Evolutionary conservation across 2,329 filamentous ascomycete genomes (phyloP).

Genomic region (Blastomyces parvus): DNA sequence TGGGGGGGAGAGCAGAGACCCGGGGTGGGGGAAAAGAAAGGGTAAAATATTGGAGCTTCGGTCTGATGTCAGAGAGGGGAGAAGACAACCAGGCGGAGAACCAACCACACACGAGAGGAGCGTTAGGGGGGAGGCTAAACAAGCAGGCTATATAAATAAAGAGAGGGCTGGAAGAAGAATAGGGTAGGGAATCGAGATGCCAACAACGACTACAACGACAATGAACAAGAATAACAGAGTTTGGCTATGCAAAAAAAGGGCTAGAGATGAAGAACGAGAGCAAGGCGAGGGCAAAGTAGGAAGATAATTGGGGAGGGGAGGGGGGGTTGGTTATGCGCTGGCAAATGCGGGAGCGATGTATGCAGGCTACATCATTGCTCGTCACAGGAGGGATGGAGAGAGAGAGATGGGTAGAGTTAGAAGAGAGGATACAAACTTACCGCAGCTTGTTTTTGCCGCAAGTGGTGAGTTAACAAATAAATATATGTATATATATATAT

Average conservation of each 20-base stretch:
- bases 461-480: too few species aligned
- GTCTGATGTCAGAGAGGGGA: constrained; percentile 3
- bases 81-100: background rate
- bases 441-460: background rate
- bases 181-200: background rate
- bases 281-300: background rate
- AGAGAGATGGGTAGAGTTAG: too few species aligned
- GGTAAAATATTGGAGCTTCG: background rate
- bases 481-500: too few species aligned
- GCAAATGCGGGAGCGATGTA: constrained; percentile 1
- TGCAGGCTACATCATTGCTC: constrained; percentile 6
- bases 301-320: background rate
- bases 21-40: background rate
- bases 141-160: background rate
- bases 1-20: background rate
- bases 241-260: background rate
- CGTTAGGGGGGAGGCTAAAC: background rate
- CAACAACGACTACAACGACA: background rate
- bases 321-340: background rate
- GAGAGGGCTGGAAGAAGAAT: background rate
- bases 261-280: background rate
- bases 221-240: background rate
- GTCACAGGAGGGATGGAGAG: background rate
- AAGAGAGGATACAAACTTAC: too few species aligned
- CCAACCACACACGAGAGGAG: constrained; percentile 1